A percentile compares a stretch with the other conserved stretches of the same genome.
Conservation (phyloP, 257 asterid genomes). For the Verbascum thapsus region DNA sequence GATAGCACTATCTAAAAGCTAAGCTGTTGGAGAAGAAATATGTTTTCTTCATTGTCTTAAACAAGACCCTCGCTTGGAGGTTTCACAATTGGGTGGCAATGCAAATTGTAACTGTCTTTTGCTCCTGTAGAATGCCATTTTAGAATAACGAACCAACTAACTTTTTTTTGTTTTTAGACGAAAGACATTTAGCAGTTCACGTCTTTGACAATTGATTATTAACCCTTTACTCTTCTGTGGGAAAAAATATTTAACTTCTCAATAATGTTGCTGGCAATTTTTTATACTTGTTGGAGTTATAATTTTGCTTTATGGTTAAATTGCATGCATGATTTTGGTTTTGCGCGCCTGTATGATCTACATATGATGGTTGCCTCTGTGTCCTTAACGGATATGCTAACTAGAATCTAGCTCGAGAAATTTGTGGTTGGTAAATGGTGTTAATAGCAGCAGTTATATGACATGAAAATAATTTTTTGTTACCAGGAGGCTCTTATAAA, state of each 20-base stretch:
- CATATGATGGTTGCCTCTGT: constrained; percentile 7
- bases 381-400: constrained; percentile 7
- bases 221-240: constrained; percentile 13
- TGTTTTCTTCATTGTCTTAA: neutral
- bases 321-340: constrained; percentile 1
- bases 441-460: constrained; percentile 29
- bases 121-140: neutral
- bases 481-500: constrained; percentile 82
- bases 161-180: constrained; percentile 7
- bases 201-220: constrained; percentile 6
- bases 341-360: constrained; percentile 16
- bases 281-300: constrained; percentile 7
- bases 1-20: neutral
- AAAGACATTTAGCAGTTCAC: constrained; percentile 8
- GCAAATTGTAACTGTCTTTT: neutral
- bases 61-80: neutral
- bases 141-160: neutral
- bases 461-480: constrained; percentile 24
- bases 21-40: neutral
- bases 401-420: constrained; percentile 15
- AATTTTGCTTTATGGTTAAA: neutral
- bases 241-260: constrained; percentile 6
- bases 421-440: constrained; percentile 22
- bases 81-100: neutral
- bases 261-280: constrained; percentile 5